Evolutionary conservation across 495 filamentous ascomycete species (phyloP), one percentile per base, ranked within the genome.

Genomic region (Trichoderma reesei): DNA sequence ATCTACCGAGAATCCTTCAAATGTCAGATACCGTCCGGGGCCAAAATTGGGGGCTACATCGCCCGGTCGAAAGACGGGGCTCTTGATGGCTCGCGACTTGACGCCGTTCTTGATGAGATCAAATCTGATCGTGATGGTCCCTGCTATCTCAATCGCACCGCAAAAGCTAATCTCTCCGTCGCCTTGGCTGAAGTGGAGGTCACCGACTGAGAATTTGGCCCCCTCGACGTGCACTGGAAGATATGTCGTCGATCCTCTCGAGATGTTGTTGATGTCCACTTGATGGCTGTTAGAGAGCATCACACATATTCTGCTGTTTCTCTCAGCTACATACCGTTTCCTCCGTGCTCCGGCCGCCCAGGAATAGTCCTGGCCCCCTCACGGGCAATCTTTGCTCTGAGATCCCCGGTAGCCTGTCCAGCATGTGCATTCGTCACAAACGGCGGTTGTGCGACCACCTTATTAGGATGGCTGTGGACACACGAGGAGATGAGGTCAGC

Each of bases 91-190:
- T 48, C 96, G 74, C 41, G 88, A 83, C 44, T 80, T 79, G 71
- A 96, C 82, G 51, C 92, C 93, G 65, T 87, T 81, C 75, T 94
- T 94, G 80, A 98, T 86, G 11, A 98, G 86, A 59, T 81, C 86
- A 79, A 96, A 90, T 71, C 96, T 96, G 69, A 96, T 79, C 3
- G 93, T 98, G 67, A 98, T 95, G 16, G 91, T 76, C 20, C 93
- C 93, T 0, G 92, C 90, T 90, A 98, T 98, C 72, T 98, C 93
- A 66, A 98, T 98, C 10, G 92, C 93, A 14, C 93, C 93, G 69
- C 93, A 98, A 76, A 98, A 97, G 0, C 87, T 90, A 61, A 98
- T 96, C 73, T 98, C 93, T 5, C 93, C 93, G 71, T 96, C 91
- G 31, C 92, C 91, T 73, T 96, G 86, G 0, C 85, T 89, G 78